phyloP scores from a whole-genome alignment of 2,329 filamentous ascomycete genomes.

The Colletotrichum noveboracense region DNA sequence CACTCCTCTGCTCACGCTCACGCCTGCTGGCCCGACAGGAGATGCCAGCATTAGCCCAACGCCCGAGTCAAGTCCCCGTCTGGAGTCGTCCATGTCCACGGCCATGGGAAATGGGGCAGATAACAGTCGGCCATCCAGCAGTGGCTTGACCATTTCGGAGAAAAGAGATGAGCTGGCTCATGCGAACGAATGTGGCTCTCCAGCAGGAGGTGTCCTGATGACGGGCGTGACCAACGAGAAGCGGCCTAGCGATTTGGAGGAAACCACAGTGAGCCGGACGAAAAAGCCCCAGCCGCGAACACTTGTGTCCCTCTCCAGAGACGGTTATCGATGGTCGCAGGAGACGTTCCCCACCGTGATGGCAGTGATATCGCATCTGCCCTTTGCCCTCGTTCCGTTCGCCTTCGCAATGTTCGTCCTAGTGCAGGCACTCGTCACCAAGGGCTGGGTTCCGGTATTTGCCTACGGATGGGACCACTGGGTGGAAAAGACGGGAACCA shows the following conservation, averaged over 20 bases:
- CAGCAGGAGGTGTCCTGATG: not conserved
- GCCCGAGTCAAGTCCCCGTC: not conserved
- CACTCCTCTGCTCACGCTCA: not conserved
- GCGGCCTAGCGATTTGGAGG: not conserved
- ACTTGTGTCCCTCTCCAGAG: constrained; percentile 52
- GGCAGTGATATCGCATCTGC: constrained; percentile 69
- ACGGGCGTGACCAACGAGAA: not conserved
- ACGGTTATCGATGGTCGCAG: constrained; percentile 62
- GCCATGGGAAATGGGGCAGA: not conserved
- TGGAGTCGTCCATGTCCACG: not conserved
- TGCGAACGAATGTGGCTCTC: not conserved
- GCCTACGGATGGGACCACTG: constrained; percentile 77
- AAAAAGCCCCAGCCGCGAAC: constrained; percentile 42
- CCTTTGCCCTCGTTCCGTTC: constrained; percentile 72
- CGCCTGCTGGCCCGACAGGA: not conserved
- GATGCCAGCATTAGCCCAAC: not conserved
- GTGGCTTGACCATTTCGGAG: not conserved
- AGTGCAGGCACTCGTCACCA: constrained; percentile 74
- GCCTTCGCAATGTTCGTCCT: constrained; percentile 78
- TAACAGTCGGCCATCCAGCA: not conserved
- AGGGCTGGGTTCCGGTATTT: constrained; percentile 77
- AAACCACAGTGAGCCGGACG: not conserved
- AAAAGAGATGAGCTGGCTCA: not conserved
- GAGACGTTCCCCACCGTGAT: constrained; percentile 75
- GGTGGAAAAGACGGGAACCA: constrained; percentile 71